Evolutionary conservation across 306 rosid genomes (phyloP), one percentile per base, ranked within the genome.

Genomic region (Boehmeria nivea): DNA sequence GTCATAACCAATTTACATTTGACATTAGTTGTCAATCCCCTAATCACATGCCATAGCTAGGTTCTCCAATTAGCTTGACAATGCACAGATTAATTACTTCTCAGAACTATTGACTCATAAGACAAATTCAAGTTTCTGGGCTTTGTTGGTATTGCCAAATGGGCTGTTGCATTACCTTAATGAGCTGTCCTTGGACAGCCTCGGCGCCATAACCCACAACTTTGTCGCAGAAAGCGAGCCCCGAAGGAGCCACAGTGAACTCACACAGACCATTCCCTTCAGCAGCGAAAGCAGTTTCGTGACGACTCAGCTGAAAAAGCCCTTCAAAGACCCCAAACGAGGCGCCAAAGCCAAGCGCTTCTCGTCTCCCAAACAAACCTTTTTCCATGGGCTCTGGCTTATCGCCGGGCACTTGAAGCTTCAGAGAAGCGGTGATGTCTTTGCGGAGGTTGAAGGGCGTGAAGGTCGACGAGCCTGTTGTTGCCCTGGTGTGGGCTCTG

Each of bases 191-290:
- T 76, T 84, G 70, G 38, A 47, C 69, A 37, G 90, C 91, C 69
- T 78, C 81, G 52, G 95, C 59, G 57, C 95, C 97, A 12, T 42
- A 9, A 25, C 97, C 97, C 0, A 84, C 82, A 51, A 80, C 54
- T 74, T 72, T 78, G 57, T 90, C 97, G 61, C 97, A 86, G 72
- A 72, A 90, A 13, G 86, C 90, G 17, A 90, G 94, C 26, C 97
- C 95, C 2, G 95, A 86, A 26, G 91, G 77, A 67, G 94, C 86
- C 1, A 71, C 73, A 12, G 76, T 72, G 14, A 81, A 72, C 54
- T 83, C 83, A 62, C 97, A 90, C 0, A 84, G 56, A 38, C 46
- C 65, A 9, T 34, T 48, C 50, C 42, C 59, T 54, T 70, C 87
- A 18, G 78, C 78, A 17, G 78, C 79, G 39, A 49, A 37, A 11